These are phyloP conservation scores for Amaranthus palmeri DNA, from an alignment of 148 eudicot species.

Conservation along the genomic window DNA sequence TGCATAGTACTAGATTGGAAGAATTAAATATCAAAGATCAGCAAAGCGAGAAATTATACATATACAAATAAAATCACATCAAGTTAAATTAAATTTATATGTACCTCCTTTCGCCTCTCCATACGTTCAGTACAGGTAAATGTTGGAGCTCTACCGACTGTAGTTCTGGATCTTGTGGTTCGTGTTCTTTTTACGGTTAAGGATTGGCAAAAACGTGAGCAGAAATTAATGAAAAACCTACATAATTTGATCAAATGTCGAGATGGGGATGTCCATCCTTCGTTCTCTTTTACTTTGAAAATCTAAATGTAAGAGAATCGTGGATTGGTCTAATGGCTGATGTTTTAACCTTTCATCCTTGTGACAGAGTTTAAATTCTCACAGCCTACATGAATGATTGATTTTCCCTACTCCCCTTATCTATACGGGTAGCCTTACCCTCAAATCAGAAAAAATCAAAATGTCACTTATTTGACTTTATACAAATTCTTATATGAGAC, in stretches of 20 bases:
- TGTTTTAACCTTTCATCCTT: too few relatives aligned
- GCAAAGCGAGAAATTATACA: constrained; percentile 5
- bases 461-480: not conserved
- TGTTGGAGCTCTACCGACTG: constrained; percentile 76
- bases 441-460: not conserved
- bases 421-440: too few relatives aligned
- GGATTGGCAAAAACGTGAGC: constrained; percentile 25
- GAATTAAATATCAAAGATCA: constrained; percentile 8
- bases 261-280: too few relatives aligned
- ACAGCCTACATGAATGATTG: too few relatives aligned
- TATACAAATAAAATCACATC: not conserved
- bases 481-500: too few relatives aligned
- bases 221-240: not conserved
- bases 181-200: constrained; percentile 55
- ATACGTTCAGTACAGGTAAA: constrained; percentile 52
- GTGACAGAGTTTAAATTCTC: too few relatives aligned
- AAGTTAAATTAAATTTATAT: not conserved
- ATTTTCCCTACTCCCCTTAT: too few relatives aligned
- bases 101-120: constrained; percentile 83
- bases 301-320: too few relatives aligned
- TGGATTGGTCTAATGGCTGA: too few relatives aligned
- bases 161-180: constrained; percentile 55
- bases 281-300: too few relatives aligned
- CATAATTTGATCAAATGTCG: not conserved
- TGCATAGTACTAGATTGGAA: constrained; percentile 50